Evolutionary conservation across 805 yeast genomes (phyloP).

Genomic region (Danielia reshetovae): DNA sequence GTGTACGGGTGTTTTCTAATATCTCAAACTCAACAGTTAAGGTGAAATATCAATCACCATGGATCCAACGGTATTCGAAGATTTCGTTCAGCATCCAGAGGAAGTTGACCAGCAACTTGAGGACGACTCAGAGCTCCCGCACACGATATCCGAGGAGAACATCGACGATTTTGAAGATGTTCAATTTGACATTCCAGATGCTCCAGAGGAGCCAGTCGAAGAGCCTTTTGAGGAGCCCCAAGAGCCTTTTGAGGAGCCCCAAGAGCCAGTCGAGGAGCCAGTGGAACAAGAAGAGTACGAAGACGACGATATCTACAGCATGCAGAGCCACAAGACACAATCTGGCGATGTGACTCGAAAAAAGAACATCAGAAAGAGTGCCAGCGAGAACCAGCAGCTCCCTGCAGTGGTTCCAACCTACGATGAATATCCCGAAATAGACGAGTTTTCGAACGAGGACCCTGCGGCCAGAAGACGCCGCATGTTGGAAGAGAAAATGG

Average conservation of each 20-base stretch:
- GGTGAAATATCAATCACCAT: too few relatives aligned
- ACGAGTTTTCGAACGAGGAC: slow-evolving; percentile 27
- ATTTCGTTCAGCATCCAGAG: slow-evolving; percentile 2
- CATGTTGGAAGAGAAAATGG: slow-evolving; percentile 77
- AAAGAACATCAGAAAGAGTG: slow-evolving; percentile 15
- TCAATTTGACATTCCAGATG: neutral
- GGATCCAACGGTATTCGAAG: too few relatives aligned
- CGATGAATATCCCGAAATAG: slow-evolving; percentile 7
- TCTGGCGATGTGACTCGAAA: slow-evolving; percentile 15
- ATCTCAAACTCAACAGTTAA: too few relatives aligned
- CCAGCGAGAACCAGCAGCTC: slow-evolving; percentile 1
- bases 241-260: neutral
- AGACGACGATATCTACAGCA: slow-evolving; percentile 14
- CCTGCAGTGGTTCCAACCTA: slow-evolving; percentile 6
- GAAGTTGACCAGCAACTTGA: slow-evolving; percentile 6
- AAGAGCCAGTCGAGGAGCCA: neutral
- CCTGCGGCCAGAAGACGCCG: slow-evolving; percentile 53
- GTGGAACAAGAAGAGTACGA: slow-evolving; percentile 5
- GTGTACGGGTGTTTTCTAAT: too few relatives aligned
- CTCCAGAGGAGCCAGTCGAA: neutral
- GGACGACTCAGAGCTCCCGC: slow-evolving; percentile 15
- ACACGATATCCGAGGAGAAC: slow-evolving; percentile 9
- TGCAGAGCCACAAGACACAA: slow-evolving; percentile 12
- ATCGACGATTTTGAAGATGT: slow-evolving; percentile 9
- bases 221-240: neutral